Conservation (phyloP, 768 basidiomycete genomes). For the Imleria badia region DNA sequence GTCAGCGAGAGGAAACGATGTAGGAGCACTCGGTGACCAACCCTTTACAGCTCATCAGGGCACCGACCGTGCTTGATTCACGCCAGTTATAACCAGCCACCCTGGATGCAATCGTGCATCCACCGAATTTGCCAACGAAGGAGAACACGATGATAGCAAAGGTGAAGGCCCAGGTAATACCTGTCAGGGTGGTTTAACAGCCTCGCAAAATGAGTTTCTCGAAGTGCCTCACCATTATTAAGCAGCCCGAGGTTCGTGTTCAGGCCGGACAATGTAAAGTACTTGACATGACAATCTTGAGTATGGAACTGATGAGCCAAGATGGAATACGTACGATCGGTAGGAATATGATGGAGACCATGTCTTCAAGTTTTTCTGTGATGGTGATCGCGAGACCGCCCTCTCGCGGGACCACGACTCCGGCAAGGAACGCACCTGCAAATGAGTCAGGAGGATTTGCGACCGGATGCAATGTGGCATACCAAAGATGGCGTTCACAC, state of each 20-base stretch:
- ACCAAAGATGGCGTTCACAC: slow-evolving; percentile 91
- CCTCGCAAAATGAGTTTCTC: neutral
- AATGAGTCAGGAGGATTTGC: neutral
- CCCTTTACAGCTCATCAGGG: slow-evolving; percentile 97
- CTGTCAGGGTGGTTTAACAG: slow-evolving; percentile 31
- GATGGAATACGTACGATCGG: slow-evolving; percentile 57
- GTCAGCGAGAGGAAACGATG: neutral
- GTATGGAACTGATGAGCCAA: neutral
- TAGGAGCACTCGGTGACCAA: slow-evolving; percentile 24
- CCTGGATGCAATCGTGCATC: slow-evolving; percentile 70
- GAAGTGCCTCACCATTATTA: slow-evolving; percentile 53
- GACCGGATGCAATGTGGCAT: neutral
- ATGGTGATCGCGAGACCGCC: slow-evolving; percentile 82
- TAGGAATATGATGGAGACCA: slow-evolving; percentile 86
- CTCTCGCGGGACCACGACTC: slow-evolving; percentile 81
- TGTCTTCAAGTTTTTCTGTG: slow-evolving; percentile 95
- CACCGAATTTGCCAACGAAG: slow-evolving; percentile 87
- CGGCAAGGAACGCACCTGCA: slow-evolving; percentile 77
- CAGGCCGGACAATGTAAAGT: slow-evolving; percentile 91
- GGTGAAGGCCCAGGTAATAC: slow-evolving; percentile 86
- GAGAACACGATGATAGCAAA: slow-evolving; percentile 76
- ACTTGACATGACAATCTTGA: slow-evolving; percentile 41
- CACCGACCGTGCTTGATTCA: slow-evolving; percentile 82
- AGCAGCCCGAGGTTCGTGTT: slow-evolving; percentile 89
- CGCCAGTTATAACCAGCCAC: slow-evolving; percentile 73